A percentile compares a stretch with the other conserved stretches of the same genome.
These are phyloP conservation scores for Trifolium dubium DNA, from an alignment of 306 rosid species.

Conservation along the genomic window DNA sequence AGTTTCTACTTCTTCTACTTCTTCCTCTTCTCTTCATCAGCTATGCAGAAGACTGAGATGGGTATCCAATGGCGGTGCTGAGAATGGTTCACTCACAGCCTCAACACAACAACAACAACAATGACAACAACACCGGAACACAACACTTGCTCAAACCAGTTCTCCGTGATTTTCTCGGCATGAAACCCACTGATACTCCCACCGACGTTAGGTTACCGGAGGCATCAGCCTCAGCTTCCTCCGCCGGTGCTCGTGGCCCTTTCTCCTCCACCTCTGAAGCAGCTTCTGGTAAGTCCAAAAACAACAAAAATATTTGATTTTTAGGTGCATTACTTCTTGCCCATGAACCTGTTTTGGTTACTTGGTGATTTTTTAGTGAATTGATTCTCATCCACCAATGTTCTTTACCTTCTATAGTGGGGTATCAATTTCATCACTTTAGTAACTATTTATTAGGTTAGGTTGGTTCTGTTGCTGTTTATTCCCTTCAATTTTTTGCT, in stretches of 20 bases:
- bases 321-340: neutral
- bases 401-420: constrained; percentile 28
- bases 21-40: neutral
- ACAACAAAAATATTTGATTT: neutral
- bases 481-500: neutral
- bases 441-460: constrained; percentile 40
- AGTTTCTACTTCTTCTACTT: neutral
- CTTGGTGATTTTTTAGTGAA: constrained; percentile 10
- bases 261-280: constrained; percentile 80
- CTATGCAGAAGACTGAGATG: constrained; percentile 46
- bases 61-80: constrained; percentile 52
- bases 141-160: constrained; percentile 54
- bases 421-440: constrained; percentile 35
- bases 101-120: constrained; percentile 42
- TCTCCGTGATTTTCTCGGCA: constrained; percentile 88
- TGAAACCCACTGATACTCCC: constrained; percentile 56
- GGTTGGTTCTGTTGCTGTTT: constrained; percentile 42
- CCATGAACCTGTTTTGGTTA: constrained; percentile 9
- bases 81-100: constrained; percentile 62
- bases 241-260: constrained; percentile 71
- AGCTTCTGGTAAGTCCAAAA: constrained; percentile 65
- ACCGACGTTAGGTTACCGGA: constrained; percentile 55
- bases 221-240: constrained; percentile 57
- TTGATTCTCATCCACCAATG: constrained; percentile 37
- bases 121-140: constrained; percentile 25